Evolutionary conservation across 257 asterid species (phyloP).

Genomic region (Salvia rosmarinus): DNA sequence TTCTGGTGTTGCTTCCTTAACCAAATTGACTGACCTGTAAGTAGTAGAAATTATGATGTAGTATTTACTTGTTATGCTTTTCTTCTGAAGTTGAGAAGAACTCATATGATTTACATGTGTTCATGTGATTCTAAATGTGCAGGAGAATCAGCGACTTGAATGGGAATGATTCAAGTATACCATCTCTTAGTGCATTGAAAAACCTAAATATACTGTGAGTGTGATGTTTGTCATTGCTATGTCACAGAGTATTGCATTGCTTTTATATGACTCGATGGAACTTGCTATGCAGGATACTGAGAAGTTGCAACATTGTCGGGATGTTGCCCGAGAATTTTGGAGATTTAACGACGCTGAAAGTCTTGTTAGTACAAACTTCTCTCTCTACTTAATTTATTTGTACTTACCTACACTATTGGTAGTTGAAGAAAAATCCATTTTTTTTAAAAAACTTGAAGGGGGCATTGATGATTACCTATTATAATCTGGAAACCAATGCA

Average conservation of each 20-base stretch:
- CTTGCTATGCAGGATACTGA: conserved; percentile 54
- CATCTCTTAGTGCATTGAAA: conserved; percentile 39
- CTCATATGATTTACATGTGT: not conserved
- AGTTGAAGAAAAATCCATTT: not conserved
- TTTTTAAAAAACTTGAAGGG: too few species aligned
- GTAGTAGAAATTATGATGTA: conserved; percentile 36
- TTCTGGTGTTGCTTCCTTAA: conserved; percentile 54
- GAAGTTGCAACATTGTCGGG: conserved; percentile 70
- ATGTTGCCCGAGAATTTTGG: conserved; percentile 55
- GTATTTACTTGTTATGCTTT: not conserved
- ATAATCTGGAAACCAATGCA: not conserved
- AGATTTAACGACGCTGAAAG: conserved; percentile 38
- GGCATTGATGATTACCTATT: not conserved
- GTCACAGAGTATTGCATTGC: not conserved
- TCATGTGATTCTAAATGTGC: conserved; percentile 36
- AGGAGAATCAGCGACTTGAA: conserved; percentile 80
- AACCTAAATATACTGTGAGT: conserved; percentile 60
- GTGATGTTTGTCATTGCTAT: not conserved
- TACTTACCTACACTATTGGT: not conserved
- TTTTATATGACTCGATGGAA: conserved; percentile 20
- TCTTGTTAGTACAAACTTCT: conserved; percentile 54
- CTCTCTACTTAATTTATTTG: conserved; percentile 3
- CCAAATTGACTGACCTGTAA: conserved; percentile 65
- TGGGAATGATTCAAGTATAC: conserved; percentile 62
- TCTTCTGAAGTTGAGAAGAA: not conserved